These are phyloP conservation scores for Vigna trinervia DNA, from an alignment of 306 rosid genomes.

Conservation along the genomic window DNA sequence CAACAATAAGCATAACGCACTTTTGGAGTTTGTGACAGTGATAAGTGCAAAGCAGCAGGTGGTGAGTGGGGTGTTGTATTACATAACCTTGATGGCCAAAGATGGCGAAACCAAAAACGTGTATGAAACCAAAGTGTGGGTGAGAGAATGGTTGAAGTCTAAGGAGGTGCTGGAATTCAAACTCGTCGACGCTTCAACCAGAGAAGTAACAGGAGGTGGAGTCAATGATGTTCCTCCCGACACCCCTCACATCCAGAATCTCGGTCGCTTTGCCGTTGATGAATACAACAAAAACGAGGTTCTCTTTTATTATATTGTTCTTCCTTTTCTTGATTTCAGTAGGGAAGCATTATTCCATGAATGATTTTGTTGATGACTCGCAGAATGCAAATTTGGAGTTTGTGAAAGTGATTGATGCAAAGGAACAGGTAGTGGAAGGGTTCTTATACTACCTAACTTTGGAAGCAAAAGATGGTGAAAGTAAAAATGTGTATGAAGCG, in stretches of 20 bases:
- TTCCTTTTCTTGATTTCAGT: too few species aligned
- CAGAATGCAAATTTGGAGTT: constrained; percentile 52
- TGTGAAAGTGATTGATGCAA: constrained; percentile 48
- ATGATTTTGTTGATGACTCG: neutral
- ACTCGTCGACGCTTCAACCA: neutral
- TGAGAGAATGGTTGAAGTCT: constrained; percentile 58
- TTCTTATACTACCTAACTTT: constrained; percentile 47
- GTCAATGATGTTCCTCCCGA: constrained; percentile 30
- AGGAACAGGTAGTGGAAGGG: constrained; percentile 54
- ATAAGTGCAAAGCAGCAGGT: constrained; percentile 48
- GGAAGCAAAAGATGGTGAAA: constrained; percentile 59
- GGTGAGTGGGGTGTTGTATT: constrained; percentile 52
- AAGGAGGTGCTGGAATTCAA: constrained; percentile 61
- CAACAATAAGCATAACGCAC: constrained; percentile 38
- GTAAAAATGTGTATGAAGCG: constrained; percentile 56
- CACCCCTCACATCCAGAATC: constrained; percentile 41
- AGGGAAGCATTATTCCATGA: too few species aligned
- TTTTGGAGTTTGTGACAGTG: constrained; percentile 50
- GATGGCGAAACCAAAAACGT: constrained; percentile 54
- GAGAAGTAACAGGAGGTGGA: neutral
- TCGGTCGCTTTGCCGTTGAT: neutral
- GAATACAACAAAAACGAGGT: constrained; percentile 54
- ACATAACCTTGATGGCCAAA: constrained; percentile 55
- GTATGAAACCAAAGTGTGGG: constrained; percentile 64
- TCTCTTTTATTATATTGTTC: neutral